These are phyloP conservation scores for Verticillium nubilum DNA, from an alignment of 2,329 filamentous ascomycete genomes.

Conservation along the genomic window DNA sequence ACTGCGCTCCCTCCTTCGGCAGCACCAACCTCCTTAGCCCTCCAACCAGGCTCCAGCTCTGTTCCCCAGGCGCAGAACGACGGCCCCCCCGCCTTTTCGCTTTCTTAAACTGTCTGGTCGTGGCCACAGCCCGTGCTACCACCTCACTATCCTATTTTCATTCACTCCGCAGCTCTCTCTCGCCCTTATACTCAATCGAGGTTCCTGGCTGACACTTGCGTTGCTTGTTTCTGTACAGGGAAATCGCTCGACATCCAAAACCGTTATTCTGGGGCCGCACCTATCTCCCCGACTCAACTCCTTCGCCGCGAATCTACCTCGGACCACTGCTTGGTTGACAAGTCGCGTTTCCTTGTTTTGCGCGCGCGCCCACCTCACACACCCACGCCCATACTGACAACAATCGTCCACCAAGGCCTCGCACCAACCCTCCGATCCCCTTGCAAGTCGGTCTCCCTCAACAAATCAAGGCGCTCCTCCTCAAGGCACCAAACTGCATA, in stretches of 20 bases:
- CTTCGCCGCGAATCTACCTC: slow-evolving; percentile 2
- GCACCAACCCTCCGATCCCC: background rate
- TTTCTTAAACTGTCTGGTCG: slow-evolving; percentile 34
- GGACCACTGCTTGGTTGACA: slow-evolving; percentile 10
- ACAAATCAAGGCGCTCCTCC: background rate
- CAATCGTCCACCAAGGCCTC: background rate
- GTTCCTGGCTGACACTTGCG: slow-evolving; percentile 28
- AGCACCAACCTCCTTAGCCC: slow-evolving; percentile 10
- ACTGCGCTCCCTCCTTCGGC: slow-evolving; percentile 20
- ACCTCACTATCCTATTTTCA: slow-evolving; percentile 47
- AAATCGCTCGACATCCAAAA: slow-evolving; percentile 23
- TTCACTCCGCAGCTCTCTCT: slow-evolving; percentile 40
- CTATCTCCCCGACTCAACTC: background rate
- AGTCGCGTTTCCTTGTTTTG: background rate
- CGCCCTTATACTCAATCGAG: slow-evolving; percentile 28
- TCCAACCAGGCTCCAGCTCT: slow-evolving; percentile 1
- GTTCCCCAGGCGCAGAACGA: background rate
- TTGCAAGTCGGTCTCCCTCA: slow-evolving; percentile 2
- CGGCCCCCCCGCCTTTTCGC: slow-evolving; percentile 16
- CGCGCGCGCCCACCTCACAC: background rate
- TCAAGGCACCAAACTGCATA: slow-evolving; percentile 14
- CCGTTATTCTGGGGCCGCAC: slow-evolving; percentile 16
- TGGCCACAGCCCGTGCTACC: slow-evolving; percentile 40
- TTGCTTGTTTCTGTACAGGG: slow-evolving; percentile 34
- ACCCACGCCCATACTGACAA: slow-evolving; percentile 2